Percentiles rank a stretch among this genome's conserved stretches.
phyloP scores from a whole-genome alignment of 2,329 filamentous ascomycete genomes.

The Venturia pyrina region DNA sequence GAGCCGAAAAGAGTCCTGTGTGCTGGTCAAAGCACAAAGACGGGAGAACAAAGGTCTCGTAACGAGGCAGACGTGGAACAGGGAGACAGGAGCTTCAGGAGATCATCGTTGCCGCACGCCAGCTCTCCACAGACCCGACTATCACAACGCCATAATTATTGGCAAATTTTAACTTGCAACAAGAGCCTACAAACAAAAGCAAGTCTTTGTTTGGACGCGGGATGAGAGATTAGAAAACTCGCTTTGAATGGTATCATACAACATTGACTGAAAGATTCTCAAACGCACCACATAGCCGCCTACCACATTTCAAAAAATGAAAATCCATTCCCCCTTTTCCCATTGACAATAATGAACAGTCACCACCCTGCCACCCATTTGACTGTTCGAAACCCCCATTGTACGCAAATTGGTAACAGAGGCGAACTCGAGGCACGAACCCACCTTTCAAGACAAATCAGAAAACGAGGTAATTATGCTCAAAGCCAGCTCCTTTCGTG shows the following conservation, averaged over 20 bases:
- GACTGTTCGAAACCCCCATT: background rate
- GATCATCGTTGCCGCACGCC: background rate
- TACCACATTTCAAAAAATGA: background rate
- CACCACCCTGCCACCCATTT: background rate
- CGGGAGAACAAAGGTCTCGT: background rate
- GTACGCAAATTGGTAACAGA: background rate
- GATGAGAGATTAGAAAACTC: background rate
- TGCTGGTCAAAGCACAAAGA: background rate
- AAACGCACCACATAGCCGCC: background rate
- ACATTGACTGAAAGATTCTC: background rate
- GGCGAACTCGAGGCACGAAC: background rate
- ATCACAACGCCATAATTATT: background rate
- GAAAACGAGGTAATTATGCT: background rate
- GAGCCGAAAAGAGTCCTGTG: too few species aligned
- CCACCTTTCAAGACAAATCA: background rate
- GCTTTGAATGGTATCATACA: constrained; percentile 5
- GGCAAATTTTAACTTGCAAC: background rate
- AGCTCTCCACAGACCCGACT: too few species aligned
- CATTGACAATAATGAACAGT: background rate
- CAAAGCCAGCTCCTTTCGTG: background rate
- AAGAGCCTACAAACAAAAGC: background rate
- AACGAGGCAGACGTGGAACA: background rate
- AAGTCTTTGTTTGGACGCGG: background rate
- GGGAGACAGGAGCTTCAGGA: background rate
- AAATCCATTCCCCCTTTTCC: background rate